Evolutionary conservation across 2,329 filamentous ascomycete genomes (phyloP).

Genomic region (Ascochyta viciae-villosae): DNA sequence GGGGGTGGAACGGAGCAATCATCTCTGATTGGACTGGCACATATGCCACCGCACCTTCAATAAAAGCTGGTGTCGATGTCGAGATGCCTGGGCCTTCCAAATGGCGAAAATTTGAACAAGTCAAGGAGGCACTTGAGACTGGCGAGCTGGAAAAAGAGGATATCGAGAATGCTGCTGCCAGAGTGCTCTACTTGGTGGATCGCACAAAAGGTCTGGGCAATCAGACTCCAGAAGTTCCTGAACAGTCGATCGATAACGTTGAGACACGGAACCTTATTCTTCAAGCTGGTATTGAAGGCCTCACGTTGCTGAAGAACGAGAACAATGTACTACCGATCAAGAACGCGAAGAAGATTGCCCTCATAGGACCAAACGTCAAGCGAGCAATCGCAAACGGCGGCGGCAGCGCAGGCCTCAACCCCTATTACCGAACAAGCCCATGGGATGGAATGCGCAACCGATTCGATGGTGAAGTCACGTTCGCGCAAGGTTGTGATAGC

Average conservation of each 20-base stretch:
- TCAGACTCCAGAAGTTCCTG: conserved; percentile 63
- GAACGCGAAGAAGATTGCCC: conserved; percentile 65
- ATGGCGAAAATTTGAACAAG: conserved; percentile 48
- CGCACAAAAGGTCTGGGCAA: conserved; percentile 66
- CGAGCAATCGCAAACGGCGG: conserved; percentile 72
- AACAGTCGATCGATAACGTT: conserved; percentile 60
- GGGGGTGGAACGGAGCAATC: conserved; percentile 52
- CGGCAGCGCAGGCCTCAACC: conserved; percentile 71
- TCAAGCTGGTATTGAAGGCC: conserved; percentile 66
- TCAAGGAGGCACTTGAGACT: conserved; percentile 41
- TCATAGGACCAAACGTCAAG: conserved; percentile 73
- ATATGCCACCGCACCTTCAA: conserved; percentile 48
- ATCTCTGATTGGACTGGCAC: conserved; percentile 54
- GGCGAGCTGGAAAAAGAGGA: conserved; percentile 58
- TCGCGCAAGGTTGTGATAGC: conserved; percentile 68
- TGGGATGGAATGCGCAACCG: conserved; percentile 66
- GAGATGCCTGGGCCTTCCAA: conserved; percentile 53
- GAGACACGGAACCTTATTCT: conserved; percentile 68
- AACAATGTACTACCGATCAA: conserved; percentile 65
- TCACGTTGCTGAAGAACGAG: conserved; percentile 71
- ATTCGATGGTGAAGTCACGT: conserved; percentile 63
- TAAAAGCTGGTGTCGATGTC: conserved; percentile 49
- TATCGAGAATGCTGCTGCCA: conserved; percentile 54
- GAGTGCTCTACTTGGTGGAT: conserved; percentile 68
- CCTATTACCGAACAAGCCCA: conserved; percentile 71